Conservation (phyloP, 1,139 yeast genomes). For the Pichia sp. region DNA sequence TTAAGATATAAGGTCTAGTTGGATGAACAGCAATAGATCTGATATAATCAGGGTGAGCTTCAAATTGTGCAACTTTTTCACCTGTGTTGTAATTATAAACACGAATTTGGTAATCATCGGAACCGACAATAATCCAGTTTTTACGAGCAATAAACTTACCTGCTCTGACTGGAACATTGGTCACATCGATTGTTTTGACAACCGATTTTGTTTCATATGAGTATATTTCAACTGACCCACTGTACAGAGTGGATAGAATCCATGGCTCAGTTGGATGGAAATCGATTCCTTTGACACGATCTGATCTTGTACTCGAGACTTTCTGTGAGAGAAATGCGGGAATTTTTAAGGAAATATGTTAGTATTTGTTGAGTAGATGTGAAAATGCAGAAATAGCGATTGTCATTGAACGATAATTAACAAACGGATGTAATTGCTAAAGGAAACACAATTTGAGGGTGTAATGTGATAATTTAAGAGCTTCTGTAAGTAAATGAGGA, state of each 20-base stretch:
- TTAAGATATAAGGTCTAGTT: constrained; percentile 76
- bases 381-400: neutral
- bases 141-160: constrained; percentile 93
- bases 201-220: constrained; percentile 73
- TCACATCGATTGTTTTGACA: constrained; percentile 72
- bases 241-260: constrained; percentile 80
- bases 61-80: constrained; percentile 88
- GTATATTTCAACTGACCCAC: constrained; percentile 87
- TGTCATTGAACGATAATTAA: no score
- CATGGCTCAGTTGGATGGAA: constrained; percentile 98
- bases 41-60: constrained; percentile 96
- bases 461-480: no score
- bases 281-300: constrained; percentile 95
- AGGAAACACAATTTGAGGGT: no score
- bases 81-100: constrained; percentile 94
- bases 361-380: neutral
- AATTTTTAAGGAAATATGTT: neutral
- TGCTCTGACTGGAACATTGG: constrained; percentile 92
- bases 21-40: constrained; percentile 94
- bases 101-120: constrained; percentile 90
- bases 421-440: no score
- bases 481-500: no score
- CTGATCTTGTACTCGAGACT: constrained; percentile 80
- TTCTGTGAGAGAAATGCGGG: constrained; percentile 32
- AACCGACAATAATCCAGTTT: constrained; percentile 95